These are phyloP conservation scores for Trypanosoma platydactyli DNA, from an alignment of 208 protist genomes.

Conservation along the genomic window DNA sequence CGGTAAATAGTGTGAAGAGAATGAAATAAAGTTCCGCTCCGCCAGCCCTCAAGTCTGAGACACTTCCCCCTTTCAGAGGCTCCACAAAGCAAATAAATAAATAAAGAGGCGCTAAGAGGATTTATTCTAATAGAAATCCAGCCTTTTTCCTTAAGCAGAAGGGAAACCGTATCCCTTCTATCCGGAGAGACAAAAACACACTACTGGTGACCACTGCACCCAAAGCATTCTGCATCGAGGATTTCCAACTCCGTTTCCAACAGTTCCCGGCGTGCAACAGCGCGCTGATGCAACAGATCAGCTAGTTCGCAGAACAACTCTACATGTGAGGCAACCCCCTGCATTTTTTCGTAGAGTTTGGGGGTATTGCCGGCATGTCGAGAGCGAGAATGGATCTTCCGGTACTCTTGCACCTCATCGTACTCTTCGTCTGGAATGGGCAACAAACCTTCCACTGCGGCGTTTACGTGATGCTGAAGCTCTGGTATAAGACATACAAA, in stretches of 20 bases:
- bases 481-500: slow-evolving; percentile 79
- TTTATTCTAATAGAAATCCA: background rate
- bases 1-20: no score
- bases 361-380: slow-evolving; percentile 55
- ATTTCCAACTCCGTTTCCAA: slow-evolving; percentile 40
- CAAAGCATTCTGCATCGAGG: slow-evolving; percentile 32
- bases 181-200: no score
- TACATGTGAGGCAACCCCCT: slow-evolving; percentile 35
- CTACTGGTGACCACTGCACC: background rate
- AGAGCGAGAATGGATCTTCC: slow-evolving; percentile 52
- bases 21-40: background rate
- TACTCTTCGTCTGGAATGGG: slow-evolving; percentile 79
- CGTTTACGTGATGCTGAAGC: slow-evolving; percentile 68
- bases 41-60: background rate
- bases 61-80: no score
- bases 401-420: slow-evolving; percentile 70
- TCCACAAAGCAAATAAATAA: no score
- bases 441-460: slow-evolving; percentile 64
- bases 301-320: slow-evolving; percentile 35
- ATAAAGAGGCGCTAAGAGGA: no score
- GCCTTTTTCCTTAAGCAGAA: background rate
- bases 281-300: slow-evolving; percentile 34
- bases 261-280: slow-evolving; percentile 33
- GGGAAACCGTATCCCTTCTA: no score
- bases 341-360: slow-evolving; percentile 57